Percentiles rank a stretch among this genome's conserved stretches.
Evolutionary conservation across 1,284 basidiomycete genomes (phyloP).

Genomic region (Trichosporon asahii): DNA sequence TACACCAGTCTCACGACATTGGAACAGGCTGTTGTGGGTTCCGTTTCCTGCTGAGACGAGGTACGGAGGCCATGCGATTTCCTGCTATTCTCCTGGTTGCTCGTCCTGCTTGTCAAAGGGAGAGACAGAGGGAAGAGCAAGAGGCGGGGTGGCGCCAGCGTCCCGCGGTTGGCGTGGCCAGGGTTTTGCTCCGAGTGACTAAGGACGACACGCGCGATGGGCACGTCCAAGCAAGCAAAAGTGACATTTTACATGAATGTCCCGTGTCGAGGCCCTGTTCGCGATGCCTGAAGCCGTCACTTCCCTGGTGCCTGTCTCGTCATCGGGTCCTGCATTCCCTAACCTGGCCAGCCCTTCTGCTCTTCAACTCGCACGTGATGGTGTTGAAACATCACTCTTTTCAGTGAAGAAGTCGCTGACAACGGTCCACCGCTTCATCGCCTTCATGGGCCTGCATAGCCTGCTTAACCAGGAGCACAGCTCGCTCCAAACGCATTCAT

Average conservation of each 20-base stretch:
- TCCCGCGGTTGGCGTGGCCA: not conserved
- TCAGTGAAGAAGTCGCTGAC: too few species aligned
- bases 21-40: not conserved
- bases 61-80: not conserved
- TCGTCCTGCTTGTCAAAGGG: too few species aligned
- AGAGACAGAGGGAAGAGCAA: not conserved
- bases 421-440: too few species aligned
- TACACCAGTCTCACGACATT: not conserved
- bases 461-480: too few species aligned
- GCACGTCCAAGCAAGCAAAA: not conserved
- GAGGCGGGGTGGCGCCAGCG: not conserved
- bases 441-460: too few species aligned
- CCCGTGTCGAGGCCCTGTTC: not conserved
- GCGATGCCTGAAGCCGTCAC: not conserved
- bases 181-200: not conserved
- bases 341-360: not conserved
- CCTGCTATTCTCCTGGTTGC: too few species aligned
- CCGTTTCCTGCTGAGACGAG: too few species aligned
- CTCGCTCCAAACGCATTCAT: too few species aligned
- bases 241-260: not conserved
- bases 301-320: not conserved
- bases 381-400: not conserved
- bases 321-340: not conserved
- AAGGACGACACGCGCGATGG: not conserved
- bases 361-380: not conserved